Base-by-base conservation (phyloP, 2,329 filamentous ascomycete species). In the Ramularia endophylla region DNA sequence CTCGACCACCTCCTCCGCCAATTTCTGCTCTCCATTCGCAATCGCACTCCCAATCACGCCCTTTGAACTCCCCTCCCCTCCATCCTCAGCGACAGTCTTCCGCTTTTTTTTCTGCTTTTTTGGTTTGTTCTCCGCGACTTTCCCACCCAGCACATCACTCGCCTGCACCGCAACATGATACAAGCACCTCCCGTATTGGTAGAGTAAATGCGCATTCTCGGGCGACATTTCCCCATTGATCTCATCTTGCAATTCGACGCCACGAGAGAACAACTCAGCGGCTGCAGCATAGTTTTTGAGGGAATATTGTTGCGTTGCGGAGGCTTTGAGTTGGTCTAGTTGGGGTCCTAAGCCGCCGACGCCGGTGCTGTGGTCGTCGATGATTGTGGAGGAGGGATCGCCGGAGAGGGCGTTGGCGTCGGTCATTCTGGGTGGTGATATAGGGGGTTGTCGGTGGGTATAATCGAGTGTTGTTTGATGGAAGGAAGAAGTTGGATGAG, bases 151-250 rank as follows among this genome's bases (percentile, higher is more conserved):
- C 17, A 98, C 89, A 60, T 97, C 89, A 61, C 88, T 95, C 66
- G 94, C 95, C 63, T 80, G 83, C 63, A 97, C 85, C 20, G 89
- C 92, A 46, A 97, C 85, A 64, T 89, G 89, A 74, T 94, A 97
- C 15, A 98, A 71, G 42, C 87, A 87, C 61, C 90, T 86, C 11
- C 92, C 92, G 66, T 98, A 98, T 50, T 88, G 78, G 65, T 94
- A 98, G 15, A 97, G 78, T 34, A 98, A 78, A 62, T 97, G 90
- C 37, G 89, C 90, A 57, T 98, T 98, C 43, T 87, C 82, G 3
- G 86, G 80, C 12, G 81, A 81, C 75, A 94, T 85, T 67, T 97
- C 92, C 64, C 90, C 92, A 63, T 95, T 92, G 63, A 95, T 73
- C 63, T 87, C 80, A 43, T 86, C 87, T 67, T 98, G 92, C 47